These are phyloP conservation scores for Monosporascus sp. DNA, from an alignment of 2,329 filamentous ascomycete genomes.

Conservation along the genomic window DNA sequence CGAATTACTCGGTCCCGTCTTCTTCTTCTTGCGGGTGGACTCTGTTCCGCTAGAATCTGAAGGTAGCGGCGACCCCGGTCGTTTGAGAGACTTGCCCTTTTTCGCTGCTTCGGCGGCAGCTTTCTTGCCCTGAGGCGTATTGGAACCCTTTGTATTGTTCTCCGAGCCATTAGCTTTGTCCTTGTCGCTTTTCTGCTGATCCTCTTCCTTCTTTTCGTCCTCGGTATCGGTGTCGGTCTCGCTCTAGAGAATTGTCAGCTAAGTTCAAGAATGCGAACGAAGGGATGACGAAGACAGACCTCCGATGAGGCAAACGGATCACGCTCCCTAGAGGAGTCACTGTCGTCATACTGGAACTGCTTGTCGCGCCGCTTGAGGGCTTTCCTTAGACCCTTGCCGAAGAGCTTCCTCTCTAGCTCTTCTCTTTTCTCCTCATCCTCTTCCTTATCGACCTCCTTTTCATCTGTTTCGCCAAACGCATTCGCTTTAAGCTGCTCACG, in stretches of 20 bases:
- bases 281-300: conserved; percentile 28
- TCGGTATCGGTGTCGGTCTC: conserved; percentile 38
- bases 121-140: conserved; percentile 44
- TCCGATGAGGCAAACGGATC: conserved; percentile 51
- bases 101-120: conserved; percentile 41
- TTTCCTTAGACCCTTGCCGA: conserved; percentile 74
- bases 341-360: conserved; percentile 73
- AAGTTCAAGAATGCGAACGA: conserved; percentile 5
- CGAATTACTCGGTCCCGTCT: conserved; percentile 42
- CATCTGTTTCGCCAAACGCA: conserved; percentile 65
- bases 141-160: conserved; percentile 62
- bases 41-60: conserved; percentile 93
- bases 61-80: conserved; percentile 76
- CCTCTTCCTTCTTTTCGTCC: conserved; percentile 54
- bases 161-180: conserved; percentile 52
- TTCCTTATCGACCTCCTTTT: conserved; percentile 68
- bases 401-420: conserved; percentile 61
- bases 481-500: conserved; percentile 83
- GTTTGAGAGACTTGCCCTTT: conserved; percentile 65
- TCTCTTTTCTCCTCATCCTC: conserved; percentile 64
- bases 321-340: conserved; percentile 46
- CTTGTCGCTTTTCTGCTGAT: conserved; percentile 52
- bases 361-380: conserved; percentile 79
- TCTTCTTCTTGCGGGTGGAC: conserved; percentile 73
- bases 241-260: conserved; percentile 22